These are phyloP conservation scores for Chlorella vulgaris DNA, from an alignment of 139 green algal genomes.

Conservation along the genomic window DNA sequence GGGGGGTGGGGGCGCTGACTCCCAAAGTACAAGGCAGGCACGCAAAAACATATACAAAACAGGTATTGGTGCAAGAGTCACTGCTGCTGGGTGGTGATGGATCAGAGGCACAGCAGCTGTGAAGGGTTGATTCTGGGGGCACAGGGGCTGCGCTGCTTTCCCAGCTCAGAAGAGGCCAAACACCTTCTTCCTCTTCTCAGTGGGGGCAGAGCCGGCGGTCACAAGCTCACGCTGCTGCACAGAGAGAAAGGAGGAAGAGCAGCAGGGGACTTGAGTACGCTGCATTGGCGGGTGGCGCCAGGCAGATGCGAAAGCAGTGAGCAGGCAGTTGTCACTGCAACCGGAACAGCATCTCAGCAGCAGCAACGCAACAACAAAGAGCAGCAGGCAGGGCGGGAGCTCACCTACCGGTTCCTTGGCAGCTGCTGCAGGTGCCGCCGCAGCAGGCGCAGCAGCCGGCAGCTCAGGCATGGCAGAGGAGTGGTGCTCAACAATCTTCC, in stretches of 20 bases:
- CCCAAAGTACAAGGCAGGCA: no score
- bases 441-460: neutral
- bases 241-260: neutral
- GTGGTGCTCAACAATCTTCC: slow-evolving; percentile 3
- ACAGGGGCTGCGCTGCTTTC: neutral
- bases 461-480: neutral
- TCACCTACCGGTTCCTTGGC: neutral
- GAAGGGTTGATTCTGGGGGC: neutral
- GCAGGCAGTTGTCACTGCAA: neutral
- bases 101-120: neutral
- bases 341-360: no score
- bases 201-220: neutral
- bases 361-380: no score
- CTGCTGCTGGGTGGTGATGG: no score
- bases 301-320: neutral
- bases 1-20: no score
- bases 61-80: no score
- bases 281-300: neutral
- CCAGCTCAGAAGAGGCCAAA: neutral
- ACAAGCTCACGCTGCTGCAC: neutral
- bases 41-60: no score
- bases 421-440: no score
- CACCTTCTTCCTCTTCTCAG: neutral
- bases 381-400: neutral
- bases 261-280: neutral